Evolutionary conservation across 306 rosid species (phyloP).

Genomic region (Pueraria montana): DNA sequence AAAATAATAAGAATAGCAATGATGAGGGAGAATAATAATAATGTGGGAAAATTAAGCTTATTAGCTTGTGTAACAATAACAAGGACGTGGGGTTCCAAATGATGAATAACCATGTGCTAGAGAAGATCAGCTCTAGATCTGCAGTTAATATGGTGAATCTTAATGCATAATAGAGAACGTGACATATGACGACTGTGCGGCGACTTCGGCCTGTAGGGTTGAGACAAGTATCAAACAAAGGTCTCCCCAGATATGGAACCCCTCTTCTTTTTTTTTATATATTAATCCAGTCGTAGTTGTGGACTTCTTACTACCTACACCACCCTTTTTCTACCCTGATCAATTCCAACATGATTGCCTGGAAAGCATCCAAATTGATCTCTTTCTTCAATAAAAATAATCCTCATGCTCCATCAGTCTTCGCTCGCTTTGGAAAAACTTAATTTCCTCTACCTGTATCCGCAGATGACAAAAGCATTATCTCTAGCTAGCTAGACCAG

Average conservation of each 20-base stretch:
- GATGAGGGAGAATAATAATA: not conserved
- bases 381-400: conserved; percentile 26
- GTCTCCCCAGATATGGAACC: conserved; percentile 48
- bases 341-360: conserved; percentile 48
- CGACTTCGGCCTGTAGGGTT: conserved; percentile 61
- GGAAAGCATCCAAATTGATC: conserved; percentile 41
- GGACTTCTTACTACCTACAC: conserved; percentile 30
- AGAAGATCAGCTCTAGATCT: conserved; percentile 57
- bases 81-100: not conserved
- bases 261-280: not conserved
- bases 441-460: not conserved
- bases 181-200: conserved; percentile 71
- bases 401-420: conserved; percentile 32
- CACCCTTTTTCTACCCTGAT: conserved; percentile 29
- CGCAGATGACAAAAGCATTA: conserved; percentile 1
- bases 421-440: not conserved
- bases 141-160: conserved; percentile 60
- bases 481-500: conserved; percentile 14
- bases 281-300: conserved; percentile 26
- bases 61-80: too few relatives aligned
- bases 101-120: conserved; percentile 72
- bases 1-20: conserved; percentile 40
- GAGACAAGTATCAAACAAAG: conserved; percentile 70
- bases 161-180: conserved; percentile 58
- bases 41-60: too few relatives aligned